Percentiles rank a stretch among this genome's conserved stretches.
Evolutionary conservation across 2,329 filamentous ascomycete species (phyloP).

Genomic region (Calonectria pteridis): DNA sequence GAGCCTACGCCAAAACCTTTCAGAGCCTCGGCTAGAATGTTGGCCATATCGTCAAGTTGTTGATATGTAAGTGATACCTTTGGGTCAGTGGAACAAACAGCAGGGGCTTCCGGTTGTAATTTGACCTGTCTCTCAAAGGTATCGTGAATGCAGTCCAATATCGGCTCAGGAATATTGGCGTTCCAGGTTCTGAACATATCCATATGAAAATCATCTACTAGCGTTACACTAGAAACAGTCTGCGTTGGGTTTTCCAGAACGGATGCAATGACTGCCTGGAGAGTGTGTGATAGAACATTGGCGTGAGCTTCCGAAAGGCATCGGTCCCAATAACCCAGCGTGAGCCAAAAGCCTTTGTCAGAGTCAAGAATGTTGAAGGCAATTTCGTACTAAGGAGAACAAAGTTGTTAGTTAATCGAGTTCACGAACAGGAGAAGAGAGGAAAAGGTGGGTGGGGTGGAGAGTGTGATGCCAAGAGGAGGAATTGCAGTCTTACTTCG

Average conservation of each 20-base stretch:
- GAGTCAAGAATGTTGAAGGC: neutral
- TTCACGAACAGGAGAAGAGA: no score
- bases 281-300: neutral
- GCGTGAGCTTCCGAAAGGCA: neutral
- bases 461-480: no score
- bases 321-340: neutral
- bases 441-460: no score
- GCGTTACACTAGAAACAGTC: neutral
- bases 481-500: neutral
- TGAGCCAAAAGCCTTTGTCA: neutral
- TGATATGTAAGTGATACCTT: neutral
- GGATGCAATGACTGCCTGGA: neutral
- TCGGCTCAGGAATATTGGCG: neutral
- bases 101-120: neutral
- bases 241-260: neutral
- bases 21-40: neutral
- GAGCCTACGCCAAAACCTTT: neutral
- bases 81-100: neutral
- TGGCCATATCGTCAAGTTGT: neutral
- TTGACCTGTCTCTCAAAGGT: neutral
- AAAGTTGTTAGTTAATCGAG: no score
- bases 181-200: neutral
- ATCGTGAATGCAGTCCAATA: neutral
- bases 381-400: neutral
- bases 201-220: neutral